Percentiles rank a stretch among this genome's conserved stretches.
phyloP scores from a whole-genome alignment of 2,329 filamentous ascomycete genomes.

The Diplodia corticola region DNA sequence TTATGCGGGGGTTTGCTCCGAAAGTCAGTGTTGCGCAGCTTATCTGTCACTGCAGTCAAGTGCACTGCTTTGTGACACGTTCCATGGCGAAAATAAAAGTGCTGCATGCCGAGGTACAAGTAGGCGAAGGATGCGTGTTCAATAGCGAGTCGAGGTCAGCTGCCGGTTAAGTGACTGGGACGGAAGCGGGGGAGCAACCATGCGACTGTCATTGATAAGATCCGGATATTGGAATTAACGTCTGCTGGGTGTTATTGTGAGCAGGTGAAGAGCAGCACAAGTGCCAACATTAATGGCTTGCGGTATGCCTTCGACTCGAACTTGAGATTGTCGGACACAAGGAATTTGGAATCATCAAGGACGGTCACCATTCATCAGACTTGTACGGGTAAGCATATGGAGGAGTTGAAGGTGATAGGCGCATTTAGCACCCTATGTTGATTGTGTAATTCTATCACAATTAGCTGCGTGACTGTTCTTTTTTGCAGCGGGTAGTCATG shows the following conservation, averaged over 20 bases:
- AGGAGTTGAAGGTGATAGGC: not conserved
- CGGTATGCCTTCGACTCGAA: not conserved
- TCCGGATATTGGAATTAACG: not conserved
- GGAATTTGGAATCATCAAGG: not conserved
- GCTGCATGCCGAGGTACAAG: not conserved
- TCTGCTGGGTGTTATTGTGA: not conserved
- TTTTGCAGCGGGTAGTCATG: conserved; percentile 12
- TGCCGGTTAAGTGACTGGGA: not conserved
- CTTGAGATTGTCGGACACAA: not conserved
- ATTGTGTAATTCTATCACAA: conserved; percentile 18
- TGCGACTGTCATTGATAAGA: not conserved
- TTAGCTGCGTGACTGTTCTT: conserved; percentile 6
- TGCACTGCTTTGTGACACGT: not conserved
- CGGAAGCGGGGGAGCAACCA: not conserved
- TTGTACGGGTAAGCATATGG: not conserved
- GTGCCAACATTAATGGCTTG: not conserved
- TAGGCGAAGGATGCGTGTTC: not conserved
- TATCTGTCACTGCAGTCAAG: not conserved
- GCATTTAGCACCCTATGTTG: not conserved
- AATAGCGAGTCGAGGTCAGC: not conserved
- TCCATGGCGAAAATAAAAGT: not conserved
- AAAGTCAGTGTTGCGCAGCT: not conserved
- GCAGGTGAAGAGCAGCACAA: not conserved
- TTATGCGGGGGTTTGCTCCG: not conserved
- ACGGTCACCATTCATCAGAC: not conserved